These are phyloP conservation scores for Pythium sp. DNA, from an alignment of 352 stramenopile genomes.

Conservation along the genomic window DNA sequence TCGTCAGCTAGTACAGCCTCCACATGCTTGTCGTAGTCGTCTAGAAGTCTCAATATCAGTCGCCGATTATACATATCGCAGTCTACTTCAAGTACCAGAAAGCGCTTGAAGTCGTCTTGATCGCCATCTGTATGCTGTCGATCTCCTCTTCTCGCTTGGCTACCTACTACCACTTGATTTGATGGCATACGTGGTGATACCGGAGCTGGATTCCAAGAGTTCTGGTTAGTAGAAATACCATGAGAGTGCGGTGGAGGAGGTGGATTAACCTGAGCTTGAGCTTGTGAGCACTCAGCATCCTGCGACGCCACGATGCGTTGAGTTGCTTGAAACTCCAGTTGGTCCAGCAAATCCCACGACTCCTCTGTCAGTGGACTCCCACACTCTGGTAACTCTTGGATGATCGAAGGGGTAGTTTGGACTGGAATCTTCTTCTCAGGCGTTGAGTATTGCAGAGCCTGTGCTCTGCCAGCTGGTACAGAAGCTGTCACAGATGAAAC, in stretches of 20 bases:
- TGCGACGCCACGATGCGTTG: conserved; percentile 31
- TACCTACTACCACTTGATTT: conserved; percentile 2
- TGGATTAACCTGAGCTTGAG: conserved; percentile 24
- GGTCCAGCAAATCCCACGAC: conserved; percentile 71
- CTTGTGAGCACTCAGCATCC: conserved; percentile 8
- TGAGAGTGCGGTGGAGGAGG: conserved; percentile 20
- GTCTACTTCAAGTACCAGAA: conserved; percentile 67
- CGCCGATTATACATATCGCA: conserved; percentile 45
- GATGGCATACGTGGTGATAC: conserved; percentile 2
- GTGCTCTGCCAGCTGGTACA: background rate
- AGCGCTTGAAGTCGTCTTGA: conserved; percentile 46
- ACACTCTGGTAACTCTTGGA: conserved; percentile 34
- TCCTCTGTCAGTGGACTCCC: conserved; percentile 75
- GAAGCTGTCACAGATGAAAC: background rate
- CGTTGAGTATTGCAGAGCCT: conserved; percentile 3
- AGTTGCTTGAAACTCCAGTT: conserved; percentile 58
- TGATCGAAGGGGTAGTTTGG: conserved; percentile 12
- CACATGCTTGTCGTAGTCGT: conserved; percentile 60
- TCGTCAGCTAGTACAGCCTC: conserved; percentile 58
- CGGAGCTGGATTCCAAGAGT: conserved; percentile 13
- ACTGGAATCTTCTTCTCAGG: background rate
- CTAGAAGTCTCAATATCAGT: conserved; percentile 57
- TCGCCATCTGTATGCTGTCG: conserved; percentile 2
- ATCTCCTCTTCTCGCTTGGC: background rate
- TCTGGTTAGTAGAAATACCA: conserved; percentile 18